A percentile compares a stretch with the other conserved stretches of the same genome.
Conservation (phyloP, 2,329 filamentous ascomycete genomes). For the Escovopsis sp. region DNA sequence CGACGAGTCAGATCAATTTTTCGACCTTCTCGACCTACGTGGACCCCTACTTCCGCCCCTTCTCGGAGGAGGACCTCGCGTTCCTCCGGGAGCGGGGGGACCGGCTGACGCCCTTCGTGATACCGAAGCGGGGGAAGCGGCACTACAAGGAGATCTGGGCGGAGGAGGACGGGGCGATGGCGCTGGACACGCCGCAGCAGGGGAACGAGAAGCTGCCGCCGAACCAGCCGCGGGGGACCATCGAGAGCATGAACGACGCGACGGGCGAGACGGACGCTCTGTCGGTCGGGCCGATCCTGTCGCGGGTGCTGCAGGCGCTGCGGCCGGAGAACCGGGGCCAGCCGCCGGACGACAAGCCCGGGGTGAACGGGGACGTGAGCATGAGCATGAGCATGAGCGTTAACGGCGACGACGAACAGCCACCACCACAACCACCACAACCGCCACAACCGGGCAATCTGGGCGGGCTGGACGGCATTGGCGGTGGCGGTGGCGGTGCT, state of each 20-base stretch:
- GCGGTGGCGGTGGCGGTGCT: too few relatives aligned
- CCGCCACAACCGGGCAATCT: too few relatives aligned
- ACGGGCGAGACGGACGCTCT: constrained; percentile 79
- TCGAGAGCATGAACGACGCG: constrained; percentile 77
- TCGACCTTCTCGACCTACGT: constrained; percentile 85
- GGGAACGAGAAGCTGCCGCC: constrained; percentile 52
- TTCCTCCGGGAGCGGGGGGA: constrained; percentile 87
- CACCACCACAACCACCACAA: too few relatives aligned
- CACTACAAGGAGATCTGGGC: constrained; percentile 88
- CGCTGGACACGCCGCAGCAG: constrained; percentile 49
- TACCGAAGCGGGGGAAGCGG: constrained; percentile 69
- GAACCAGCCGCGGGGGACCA: constrained; percentile 70
- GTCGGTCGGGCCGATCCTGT: constrained; percentile 73
- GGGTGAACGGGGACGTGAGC: constrained; percentile 35
- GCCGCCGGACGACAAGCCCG: constrained; percentile 39
- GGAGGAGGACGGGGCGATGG: constrained; percentile 74
- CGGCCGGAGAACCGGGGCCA: constrained; percentile 55
- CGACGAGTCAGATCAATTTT: constrained; percentile 85
- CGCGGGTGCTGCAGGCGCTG: constrained; percentile 65
- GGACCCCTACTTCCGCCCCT: constrained; percentile 78
- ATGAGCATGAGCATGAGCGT: constrained; percentile 33
- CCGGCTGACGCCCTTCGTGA: constrained; percentile 65
- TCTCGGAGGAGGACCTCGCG: constrained; percentile 85
- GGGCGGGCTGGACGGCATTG: too few relatives aligned
- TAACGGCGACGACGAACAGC: constrained; percentile 20